Conservation (phyloP, 202 grass and related monocot genomes). For the Carex sylvatica region DNA sequence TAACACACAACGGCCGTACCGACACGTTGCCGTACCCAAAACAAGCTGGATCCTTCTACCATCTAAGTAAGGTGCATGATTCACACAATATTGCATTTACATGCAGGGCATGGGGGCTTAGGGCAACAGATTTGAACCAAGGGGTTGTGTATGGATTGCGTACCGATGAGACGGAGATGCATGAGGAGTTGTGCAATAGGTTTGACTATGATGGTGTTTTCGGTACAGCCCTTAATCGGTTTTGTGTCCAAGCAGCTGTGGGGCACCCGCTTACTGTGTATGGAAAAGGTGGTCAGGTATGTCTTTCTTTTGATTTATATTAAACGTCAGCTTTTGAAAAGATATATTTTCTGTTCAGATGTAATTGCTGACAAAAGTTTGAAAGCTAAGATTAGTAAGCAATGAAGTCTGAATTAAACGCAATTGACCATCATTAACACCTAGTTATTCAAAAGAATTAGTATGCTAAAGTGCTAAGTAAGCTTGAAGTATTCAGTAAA, state of each 20-base stretch:
- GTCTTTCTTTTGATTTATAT: neutral
- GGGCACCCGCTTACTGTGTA: slow-evolving; percentile 96
- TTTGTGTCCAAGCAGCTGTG: slow-evolving; percentile 94
- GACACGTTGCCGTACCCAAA: slow-evolving; percentile 94
- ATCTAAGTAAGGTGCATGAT: slow-evolving; percentile 95
- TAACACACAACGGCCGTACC: slow-evolving; percentile 90
- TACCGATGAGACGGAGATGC: slow-evolving; percentile 92
- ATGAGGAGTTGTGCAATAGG: slow-evolving; percentile 81
- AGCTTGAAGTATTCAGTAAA: neutral
- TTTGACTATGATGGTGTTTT: slow-evolving; percentile 93
- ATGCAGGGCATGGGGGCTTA: slow-evolving; percentile 91
- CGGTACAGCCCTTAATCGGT: slow-evolving; percentile 91
- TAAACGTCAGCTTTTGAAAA: neutral
- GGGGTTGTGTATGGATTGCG: slow-evolving; percentile 84
- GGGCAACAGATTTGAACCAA: slow-evolving; percentile 93
- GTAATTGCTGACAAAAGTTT: neutral
- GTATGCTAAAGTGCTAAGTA: neutral
- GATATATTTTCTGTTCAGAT: neutral
- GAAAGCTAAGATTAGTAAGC: neutral
- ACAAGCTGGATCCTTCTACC: slow-evolving; percentile 94
- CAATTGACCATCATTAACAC: neutral
- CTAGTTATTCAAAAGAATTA: neutral
- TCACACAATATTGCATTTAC: slow-evolving; percentile 97
- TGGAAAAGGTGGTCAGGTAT: slow-evolving; percentile 92
- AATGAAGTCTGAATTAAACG: neutral